Evolutionary conservation across 208 protist genomes (phyloP).

Genomic region (Porcisia deanei): DNA sequence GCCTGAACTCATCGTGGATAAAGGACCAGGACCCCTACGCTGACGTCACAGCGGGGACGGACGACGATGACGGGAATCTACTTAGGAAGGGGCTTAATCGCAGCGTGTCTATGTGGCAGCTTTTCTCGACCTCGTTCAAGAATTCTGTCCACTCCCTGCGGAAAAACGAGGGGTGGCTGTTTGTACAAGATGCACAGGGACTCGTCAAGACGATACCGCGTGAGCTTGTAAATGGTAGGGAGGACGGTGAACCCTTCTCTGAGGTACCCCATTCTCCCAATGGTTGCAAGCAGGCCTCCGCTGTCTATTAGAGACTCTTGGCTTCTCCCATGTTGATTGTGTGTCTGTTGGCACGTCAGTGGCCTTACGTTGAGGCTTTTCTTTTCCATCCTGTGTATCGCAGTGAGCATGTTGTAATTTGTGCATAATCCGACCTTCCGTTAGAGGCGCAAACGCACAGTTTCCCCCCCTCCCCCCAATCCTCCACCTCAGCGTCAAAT

Average conservation of each 20-base stretch:
- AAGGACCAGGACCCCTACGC: constrained; percentile 27
- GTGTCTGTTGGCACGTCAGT: neutral
- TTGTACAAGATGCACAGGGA: constrained; percentile 36
- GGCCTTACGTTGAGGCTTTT: neutral
- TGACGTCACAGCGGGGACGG: constrained; percentile 4
- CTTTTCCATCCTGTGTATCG: neutral
- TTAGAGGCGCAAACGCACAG: neutral
- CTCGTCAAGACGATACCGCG: constrained; percentile 38
- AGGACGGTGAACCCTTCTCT: constrained; percentile 15
- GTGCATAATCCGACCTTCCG: neutral
- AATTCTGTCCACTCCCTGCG: constrained; percentile 39
- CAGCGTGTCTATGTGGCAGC: constrained; percentile 23
- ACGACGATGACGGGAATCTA: constrained; percentile 12
- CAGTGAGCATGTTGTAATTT: neutral
- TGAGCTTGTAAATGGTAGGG: constrained; percentile 20
- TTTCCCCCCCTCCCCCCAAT: neutral
- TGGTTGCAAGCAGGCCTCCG: neutral
- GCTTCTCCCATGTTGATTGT: constrained; percentile 1
- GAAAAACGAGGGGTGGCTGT: constrained; percentile 47
- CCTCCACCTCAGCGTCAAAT: neutral
- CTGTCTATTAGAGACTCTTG: constrained; percentile 6
- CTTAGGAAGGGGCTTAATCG: constrained; percentile 19
- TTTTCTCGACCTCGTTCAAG: constrained; percentile 31
- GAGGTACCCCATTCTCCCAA: neutral
- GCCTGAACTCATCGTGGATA: constrained; percentile 43